Conservation (phyloP, 1,284 basidiomycete species). For the Athelia sp. region DNA sequence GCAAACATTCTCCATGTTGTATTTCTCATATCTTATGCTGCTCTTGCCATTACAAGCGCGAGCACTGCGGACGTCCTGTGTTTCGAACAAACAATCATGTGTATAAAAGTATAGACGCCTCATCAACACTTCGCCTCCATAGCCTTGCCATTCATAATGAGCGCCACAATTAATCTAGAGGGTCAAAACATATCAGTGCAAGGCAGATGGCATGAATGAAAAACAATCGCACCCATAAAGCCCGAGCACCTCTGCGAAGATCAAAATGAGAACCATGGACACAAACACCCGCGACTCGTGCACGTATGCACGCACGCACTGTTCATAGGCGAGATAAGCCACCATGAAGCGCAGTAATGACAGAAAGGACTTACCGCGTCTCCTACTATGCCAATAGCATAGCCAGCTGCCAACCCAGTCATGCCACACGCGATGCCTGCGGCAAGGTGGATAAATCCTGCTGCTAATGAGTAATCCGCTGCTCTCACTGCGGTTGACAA, state of each 20-base stretch:
- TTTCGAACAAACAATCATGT: background rate
- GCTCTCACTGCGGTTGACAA: conserved; percentile 50
- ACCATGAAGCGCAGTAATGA: background rate
- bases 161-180: conserved; percentile 77
- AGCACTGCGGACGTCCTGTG: background rate
- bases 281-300: conserved; percentile 92
- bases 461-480: conserved; percentile 67
- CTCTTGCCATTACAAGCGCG: background rate
- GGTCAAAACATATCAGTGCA: conserved; percentile 4
- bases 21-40: background rate
- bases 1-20: too few relatives aligned
- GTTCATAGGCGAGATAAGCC: background rate
- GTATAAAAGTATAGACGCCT: background rate
- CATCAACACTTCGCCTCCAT: conserved; percentile 8
- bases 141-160: conserved; percentile 80
- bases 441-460: conserved; percentile 92
- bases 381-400: conserved; percentile 95
- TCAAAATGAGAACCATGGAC: conserved; percentile 85
- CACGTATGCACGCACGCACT: conserved; percentile 73
- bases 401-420: conserved; percentile 94
- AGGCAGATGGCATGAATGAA: background rate
- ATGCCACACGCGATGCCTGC: conserved; percentile 91
- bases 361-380: conserved; percentile 66
- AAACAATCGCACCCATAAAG: conserved; percentile 65
- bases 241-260: conserved; percentile 92